phyloP scores from a whole-genome alignment of 805 yeast species.

The Kuraishia piskuri region DNA sequence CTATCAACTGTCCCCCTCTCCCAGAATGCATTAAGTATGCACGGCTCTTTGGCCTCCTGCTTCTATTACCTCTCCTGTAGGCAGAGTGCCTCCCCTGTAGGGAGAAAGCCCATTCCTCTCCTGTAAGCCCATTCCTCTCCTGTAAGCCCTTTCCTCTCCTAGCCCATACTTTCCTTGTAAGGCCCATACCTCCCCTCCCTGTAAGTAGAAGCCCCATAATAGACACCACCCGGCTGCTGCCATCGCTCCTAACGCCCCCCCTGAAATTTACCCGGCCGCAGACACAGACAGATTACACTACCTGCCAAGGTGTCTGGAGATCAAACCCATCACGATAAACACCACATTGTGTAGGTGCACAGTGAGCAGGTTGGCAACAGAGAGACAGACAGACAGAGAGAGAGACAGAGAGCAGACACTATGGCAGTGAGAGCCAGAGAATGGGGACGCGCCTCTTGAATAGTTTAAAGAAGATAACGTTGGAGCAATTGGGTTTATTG shows the following conservation, averaged over 20 bases:
- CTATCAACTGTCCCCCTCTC: too few species aligned
- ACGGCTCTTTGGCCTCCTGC: too few species aligned
- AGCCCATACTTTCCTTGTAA: neutral
- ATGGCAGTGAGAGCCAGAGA: neutral
- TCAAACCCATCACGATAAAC: neutral
- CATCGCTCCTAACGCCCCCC: neutral
- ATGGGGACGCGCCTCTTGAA: too few species aligned
- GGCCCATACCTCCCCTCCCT: neutral
- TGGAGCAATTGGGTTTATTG: too few species aligned
- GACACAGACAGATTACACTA: neutral
- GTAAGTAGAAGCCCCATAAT: neutral
- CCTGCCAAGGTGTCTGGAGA: neutral
- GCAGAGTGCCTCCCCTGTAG: too few species aligned
- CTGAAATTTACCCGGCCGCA: conserved; percentile 1
- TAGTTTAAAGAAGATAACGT: too few species aligned
- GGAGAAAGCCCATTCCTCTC: too few species aligned
- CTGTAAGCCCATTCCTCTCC: too few species aligned
- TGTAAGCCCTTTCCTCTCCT: too few species aligned
- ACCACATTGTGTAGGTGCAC: neutral
- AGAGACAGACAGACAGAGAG: neutral
- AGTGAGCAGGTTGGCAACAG: neutral
- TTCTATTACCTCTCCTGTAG: too few species aligned
- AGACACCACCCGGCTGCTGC: neutral
- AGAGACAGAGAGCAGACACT: neutral
- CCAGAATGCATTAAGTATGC: too few species aligned